A percentile compares a stretch with the other conserved stretches of the same genome.
phyloP scores from a whole-genome alignment of 2,329 filamentous ascomycete species.

The Fusarium pininemorale region DNA sequence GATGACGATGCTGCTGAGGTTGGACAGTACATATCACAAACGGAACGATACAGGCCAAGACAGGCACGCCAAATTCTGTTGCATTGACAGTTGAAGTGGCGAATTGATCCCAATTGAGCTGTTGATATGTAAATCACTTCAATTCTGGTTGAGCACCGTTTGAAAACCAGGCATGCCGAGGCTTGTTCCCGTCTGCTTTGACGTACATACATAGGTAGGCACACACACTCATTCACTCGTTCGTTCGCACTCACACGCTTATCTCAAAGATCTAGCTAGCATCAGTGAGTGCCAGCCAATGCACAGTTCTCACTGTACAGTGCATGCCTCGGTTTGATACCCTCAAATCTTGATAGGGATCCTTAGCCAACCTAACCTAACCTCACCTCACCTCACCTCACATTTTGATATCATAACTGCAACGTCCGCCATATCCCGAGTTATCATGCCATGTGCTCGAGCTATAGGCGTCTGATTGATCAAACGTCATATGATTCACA shows the following conservation, averaged over 20 bases:
- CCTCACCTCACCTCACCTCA: not conserved
- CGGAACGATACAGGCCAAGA: not conserved
- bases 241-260: constrained; percentile 2
- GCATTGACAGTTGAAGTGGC: constrained; percentile 15
- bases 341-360: not conserved
- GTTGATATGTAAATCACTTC: constrained; percentile 22
- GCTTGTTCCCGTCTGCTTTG: not conserved
- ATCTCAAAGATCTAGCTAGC: constrained; percentile 31
- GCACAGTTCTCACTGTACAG: not conserved
- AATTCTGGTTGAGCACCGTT: constrained; percentile 6
- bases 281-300: not conserved
- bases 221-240: not conserved
- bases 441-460: constrained; percentile 18
- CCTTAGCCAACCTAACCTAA: not conserved
- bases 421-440: constrained; percentile 19
- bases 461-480: not conserved
- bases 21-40: not conserved
- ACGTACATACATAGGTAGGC: constrained; percentile 4
- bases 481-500: constrained; percentile 8
- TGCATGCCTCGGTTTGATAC: constrained; percentile 10
- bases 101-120: constrained; percentile 14
- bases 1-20: not conserved
- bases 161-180: constrained; percentile 26
- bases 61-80: not conserved
- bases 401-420: constrained; percentile 4